Evolutionary conservation across 257 asterid genomes (phyloP), one percentile per base, ranked within the genome.

Genomic region (Solanum commersonii): DNA sequence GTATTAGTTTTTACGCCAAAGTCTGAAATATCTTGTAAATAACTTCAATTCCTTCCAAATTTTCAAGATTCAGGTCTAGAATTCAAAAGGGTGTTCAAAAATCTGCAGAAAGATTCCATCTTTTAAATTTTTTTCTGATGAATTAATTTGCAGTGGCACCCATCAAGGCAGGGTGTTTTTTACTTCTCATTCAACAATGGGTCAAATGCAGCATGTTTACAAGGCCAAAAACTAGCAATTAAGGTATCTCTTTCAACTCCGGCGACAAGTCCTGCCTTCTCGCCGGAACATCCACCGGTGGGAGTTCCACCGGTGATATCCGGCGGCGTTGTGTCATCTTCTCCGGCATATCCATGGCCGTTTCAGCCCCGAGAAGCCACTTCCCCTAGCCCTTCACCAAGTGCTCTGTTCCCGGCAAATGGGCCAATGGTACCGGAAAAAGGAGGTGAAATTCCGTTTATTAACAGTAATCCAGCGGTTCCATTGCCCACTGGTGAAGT

Each of bases 401-500:
- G 88, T 89, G 86, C 84, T 73, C 60, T 92, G n/a, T 31, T 82
- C 67, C 82, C 92, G 18, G 94, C 95, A 40, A 82, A 87, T 74
- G 86, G 96, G 73, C 95, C 97, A 3, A 73, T 86, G 92, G 88
- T 89, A 82, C 93, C 94, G 67, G 96, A 90, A 23, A 92, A 60
- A 88, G 93, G 93, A 77, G 91, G 88, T 56, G 98, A 95, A 10
- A 89, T 93, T 46, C 98, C 99, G 6, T 95, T 97, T 60, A 97
- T 97, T 88, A 94, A 92, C 82, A 97, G 99, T 88, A 97, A 93
- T 74, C 99, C 99, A 33, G 98, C 98, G 31, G 98, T 96, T 88
- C 99, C 99, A 40, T 92, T 97, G 52, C 99, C 99, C 2, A 94
- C 99, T 8, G 99, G 99, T 15, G 99, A 96, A 91, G 96, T 95